Conservation (phyloP, 441 rosid species). For the Pelargonium exstipulatum region DNA sequence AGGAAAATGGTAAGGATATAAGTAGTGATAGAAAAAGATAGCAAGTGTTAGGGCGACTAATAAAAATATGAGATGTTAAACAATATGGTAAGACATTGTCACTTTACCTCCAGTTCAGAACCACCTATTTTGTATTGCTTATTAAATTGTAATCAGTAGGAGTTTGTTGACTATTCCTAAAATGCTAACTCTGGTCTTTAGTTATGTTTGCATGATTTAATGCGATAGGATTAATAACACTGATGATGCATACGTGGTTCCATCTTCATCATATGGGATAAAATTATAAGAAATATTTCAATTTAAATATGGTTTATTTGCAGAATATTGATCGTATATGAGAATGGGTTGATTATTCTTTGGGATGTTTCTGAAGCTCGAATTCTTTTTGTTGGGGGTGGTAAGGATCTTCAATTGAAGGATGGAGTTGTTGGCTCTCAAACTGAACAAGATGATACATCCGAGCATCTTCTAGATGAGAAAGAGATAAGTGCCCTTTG, state of each 20-base stretch:
- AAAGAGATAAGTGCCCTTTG: constrained; percentile 65
- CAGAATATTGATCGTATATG: constrained; percentile 64
- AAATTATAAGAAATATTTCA: constrained; percentile 8
- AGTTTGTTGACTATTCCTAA: not conserved
- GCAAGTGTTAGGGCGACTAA: not conserved
- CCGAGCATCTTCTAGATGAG: constrained; percentile 38
- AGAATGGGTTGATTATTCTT: constrained; percentile 51
- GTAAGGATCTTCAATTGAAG: constrained; percentile 48
- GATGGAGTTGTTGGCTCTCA: constrained; percentile 30
- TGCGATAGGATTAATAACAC: no score
- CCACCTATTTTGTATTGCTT: not conserved
- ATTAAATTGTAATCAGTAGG: not conserved
- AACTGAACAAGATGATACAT: constrained; percentile 24
- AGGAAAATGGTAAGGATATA: no score
- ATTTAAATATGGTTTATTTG: constrained; percentile 13
- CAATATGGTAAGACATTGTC: not conserved
- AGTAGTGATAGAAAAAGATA: not conserved
- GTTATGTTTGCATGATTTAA: not conserved
- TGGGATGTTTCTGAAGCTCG: constrained; percentile 61
- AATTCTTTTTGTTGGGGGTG: constrained; percentile 41
- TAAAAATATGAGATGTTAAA: not conserved
- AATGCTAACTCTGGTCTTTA: not conserved
- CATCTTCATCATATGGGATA: constrained; percentile 1
- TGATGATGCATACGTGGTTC: not conserved
- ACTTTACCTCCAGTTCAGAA: not conserved